Evolutionary conservation across 2,329 filamentous ascomycete species (phyloP).

Genomic region (Calonectria pseudoreteaudii): DNA sequence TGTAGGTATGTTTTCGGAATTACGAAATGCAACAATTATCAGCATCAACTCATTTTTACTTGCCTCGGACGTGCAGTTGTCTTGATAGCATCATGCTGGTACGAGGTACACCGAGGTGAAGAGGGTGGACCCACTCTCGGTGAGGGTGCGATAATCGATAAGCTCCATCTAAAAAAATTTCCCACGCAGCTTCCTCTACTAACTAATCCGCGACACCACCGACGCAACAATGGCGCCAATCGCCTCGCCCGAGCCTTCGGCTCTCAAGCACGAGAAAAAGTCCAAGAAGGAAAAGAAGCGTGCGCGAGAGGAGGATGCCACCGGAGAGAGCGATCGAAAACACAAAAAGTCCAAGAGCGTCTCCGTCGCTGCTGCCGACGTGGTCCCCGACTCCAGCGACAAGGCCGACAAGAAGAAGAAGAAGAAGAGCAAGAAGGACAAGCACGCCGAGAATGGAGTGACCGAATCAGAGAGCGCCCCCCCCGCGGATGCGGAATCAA

Average conservation of each 20-base stretch:
- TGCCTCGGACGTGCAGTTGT: not conserved
- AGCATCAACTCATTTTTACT: not conserved
- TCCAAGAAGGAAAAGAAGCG: constrained; percentile 60
- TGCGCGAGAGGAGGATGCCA: constrained; percentile 57
- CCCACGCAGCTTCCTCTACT: constrained; percentile 27
- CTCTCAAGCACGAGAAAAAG: constrained; percentile 53
- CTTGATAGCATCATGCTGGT: too few relatives aligned
- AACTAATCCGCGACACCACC: constrained; percentile 23
- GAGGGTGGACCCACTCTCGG: constrained; percentile 22
- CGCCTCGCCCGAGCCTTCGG: constrained; percentile 44
- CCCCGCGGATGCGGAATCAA: constrained; percentile 28
- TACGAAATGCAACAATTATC: too few relatives aligned
- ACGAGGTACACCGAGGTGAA: not conserved
- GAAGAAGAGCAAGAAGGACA: constrained; percentile 47
- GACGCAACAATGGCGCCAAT: constrained; percentile 49
- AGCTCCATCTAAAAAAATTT: constrained; percentile 40
- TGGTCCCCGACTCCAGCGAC: constrained; percentile 45
- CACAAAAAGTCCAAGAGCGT: constrained; percentile 64
- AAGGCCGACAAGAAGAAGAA: constrained; percentile 47
- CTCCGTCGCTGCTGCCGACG: constrained; percentile 40
- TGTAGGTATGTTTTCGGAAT: too few relatives aligned
- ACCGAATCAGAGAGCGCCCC: constrained; percentile 24
- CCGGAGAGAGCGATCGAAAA: constrained; percentile 57
- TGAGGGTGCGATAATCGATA: constrained; percentile 34
- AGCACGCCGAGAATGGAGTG: constrained; percentile 31